Percentiles rank a stretch among this genome's conserved stretches.
phyloP scores from a whole-genome alignment of 2,329 filamentous ascomycete genomes.

The Fusarium longipes region DNA sequence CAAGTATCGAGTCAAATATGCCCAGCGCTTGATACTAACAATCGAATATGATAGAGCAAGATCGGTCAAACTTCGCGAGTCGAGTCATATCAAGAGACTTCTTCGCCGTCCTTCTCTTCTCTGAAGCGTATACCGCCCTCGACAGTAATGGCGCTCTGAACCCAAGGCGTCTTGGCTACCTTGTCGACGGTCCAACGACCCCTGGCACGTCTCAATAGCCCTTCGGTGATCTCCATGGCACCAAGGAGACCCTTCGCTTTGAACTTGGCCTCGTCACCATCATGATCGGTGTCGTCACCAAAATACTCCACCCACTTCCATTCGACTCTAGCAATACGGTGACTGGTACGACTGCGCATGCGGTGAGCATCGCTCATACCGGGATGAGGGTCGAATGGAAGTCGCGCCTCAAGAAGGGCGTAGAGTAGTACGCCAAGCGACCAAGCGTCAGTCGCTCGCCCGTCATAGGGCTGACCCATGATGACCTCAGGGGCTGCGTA shows the following conservation, averaged over 20 bases:
- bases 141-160: constrained; percentile 77
- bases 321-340: constrained; percentile 94
- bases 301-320: constrained; percentile 94
- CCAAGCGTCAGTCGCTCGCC: constrained; percentile 92
- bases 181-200: constrained; percentile 81
- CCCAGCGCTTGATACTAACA: constrained; percentile 1
- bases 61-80: not conserved
- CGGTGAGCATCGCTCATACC: constrained; percentile 80
- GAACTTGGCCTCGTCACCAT: constrained; percentile 70
- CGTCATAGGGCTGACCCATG: constrained; percentile 94
- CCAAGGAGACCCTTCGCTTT: constrained; percentile 75
- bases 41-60: not conserved
- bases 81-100: constrained; percentile 53
- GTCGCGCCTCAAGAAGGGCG: constrained; percentile 88
- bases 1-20: constrained; percentile 8
- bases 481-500: constrained; percentile 97
- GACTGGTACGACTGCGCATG: constrained; percentile 84
- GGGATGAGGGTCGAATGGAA: constrained; percentile 92
- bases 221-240: constrained; percentile 85
- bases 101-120: constrained; percentile 68
- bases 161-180: constrained; percentile 80
- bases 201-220: constrained; percentile 82
- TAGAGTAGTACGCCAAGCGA: constrained; percentile 93
- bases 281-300: constrained; percentile 87
- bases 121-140: constrained; percentile 69